Evolutionary conservation across 352 stramenopile species (phyloP), one percentile per base, ranked within the genome.

Genomic region (Phytophthora fragariaefolia): DNA sequence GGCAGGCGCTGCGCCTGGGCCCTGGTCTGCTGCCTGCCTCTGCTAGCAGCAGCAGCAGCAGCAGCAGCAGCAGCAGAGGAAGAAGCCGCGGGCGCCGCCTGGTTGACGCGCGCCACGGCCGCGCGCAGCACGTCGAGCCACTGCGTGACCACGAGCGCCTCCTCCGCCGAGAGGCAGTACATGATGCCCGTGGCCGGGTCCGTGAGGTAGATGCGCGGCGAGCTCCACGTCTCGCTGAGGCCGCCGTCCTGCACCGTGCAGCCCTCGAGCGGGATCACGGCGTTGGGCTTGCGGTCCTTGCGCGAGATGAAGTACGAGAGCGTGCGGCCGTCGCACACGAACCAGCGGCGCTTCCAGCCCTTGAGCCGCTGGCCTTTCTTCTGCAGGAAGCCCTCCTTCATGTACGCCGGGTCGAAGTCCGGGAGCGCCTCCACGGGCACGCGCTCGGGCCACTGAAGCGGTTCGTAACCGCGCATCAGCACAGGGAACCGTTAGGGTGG

Each of bases 141-240:
- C 20, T 87, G 76, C 1, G 76, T 87, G 18, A 92, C 87, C 8
- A 89, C 82, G 10, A 82, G 73, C 2, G 68, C 83, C 53, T 93
- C 87, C 50, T 95, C 87, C 0, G 82, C 79, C 9, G 83, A 93
- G 34, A 95, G 71, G 52, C 87, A 95, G 69, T 95, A 95, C 76
- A 93, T 90, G 32, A 90, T 87, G 30, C 87, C 83, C 10, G 60
- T 90, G 18, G 79, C 75, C 27, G 75, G 76, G 60, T 95, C 87
- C 2, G 87, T 93, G 34, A 95, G 69, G 71, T 95, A 90, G 58
- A 95, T 95, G 40, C 87, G 83, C 22, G 87, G 85, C 24, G 87
- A 93, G 66, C 92, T 92, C 87, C 87, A 95, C 32, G 87, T 95
- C 69, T 95, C 87, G 54, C 85, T 93, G 24, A 91, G 53, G 8